These are phyloP conservation scores for Talaromyces sp. DNA, from an alignment of 2,329 filamentous ascomycete species.

Conservation along the genomic window DNA sequence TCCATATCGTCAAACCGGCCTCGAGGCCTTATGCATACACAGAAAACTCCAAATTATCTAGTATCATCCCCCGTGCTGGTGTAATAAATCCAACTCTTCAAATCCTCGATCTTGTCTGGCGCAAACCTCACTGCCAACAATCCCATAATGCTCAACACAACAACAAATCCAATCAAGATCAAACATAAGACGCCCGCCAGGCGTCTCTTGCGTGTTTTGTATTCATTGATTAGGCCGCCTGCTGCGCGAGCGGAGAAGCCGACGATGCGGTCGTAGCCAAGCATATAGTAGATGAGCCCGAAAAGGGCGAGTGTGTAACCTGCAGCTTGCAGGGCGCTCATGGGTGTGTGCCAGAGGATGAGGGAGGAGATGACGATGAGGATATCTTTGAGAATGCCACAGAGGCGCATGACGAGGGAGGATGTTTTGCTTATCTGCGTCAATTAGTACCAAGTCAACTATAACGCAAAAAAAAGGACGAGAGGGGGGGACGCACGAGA, in stretches of 20 bases:
- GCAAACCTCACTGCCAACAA: conserved; percentile 55
- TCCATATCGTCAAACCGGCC: background rate
- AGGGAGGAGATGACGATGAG: conserved; percentile 74
- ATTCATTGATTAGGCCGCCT: conserved; percentile 81
- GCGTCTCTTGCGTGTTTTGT: conserved; percentile 69
- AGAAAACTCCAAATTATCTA: background rate
- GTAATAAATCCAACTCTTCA: conserved; percentile 39
- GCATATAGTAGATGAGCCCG: conserved; percentile 66
- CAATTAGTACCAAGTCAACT: background rate
- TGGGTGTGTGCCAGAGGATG: conserved; percentile 71
- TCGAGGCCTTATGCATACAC: background rate
- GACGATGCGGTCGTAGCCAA: conserved; percentile 57
- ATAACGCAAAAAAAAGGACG: background rate
- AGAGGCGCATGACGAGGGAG: conserved; percentile 77
- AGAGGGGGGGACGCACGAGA: conserved; percentile 58
- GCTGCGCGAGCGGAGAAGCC: conserved; percentile 8
- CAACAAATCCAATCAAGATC: conserved; percentile 62
- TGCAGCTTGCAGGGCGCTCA: conserved; percentile 67
- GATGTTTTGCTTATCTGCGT: conserved; percentile 80
- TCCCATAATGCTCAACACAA: conserved; percentile 67
- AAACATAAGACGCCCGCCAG: conserved; percentile 71
- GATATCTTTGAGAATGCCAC: conserved; percentile 83
- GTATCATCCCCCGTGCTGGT: conserved; percentile 26
- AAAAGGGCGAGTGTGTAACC: conserved; percentile 71
- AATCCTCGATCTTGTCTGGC: conserved; percentile 31